Base-by-base conservation (phyloP, 306 rosid species). In the Clitoria ternatea region DNA sequence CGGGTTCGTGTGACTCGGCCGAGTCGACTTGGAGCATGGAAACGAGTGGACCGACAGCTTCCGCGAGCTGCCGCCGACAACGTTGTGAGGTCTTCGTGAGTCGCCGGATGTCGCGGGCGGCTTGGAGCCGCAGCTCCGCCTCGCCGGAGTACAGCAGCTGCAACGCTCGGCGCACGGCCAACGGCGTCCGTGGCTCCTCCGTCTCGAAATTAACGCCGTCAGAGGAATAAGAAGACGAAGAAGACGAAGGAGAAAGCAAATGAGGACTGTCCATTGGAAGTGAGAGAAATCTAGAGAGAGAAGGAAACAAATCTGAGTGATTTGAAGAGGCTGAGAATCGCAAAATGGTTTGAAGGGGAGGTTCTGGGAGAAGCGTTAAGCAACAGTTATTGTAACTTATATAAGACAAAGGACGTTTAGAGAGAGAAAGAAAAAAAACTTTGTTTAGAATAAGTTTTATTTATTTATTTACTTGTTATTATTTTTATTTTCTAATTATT, bases 31-130 rank as follows among this genome's bases (percentile, higher is more conserved):
- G 87, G 83, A 76, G 85, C 94, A 88, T 88, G 69, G 82, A 69
- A 7, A 88, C 94, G 71, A 88, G 94, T 6, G 87, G 81, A 6
- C 83, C 84, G 76, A 88, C 79, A 26, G 89, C 85, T 4, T 80
- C 84, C 7, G 96, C 75, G 2, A 94, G 88, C 68, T 87, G 89
- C 5, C 98, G 96, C 36, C 97, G 97, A 75, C 96, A 94, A 0
- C 96, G 80, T 12, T 90, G 96, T 0, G 97, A 94, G 40, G 96
- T 87, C 61, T 94, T 94, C 6, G 98, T 94, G 75, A 94, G 97
- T 0, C 90, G 87, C 42, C 98, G 86, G 42, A 94, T 90, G 69
- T 94, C 97, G 0, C 83, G 85, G 2, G 98, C 98, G 11, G 88
- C 97, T 18, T 85, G 82, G 19, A 90, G 76, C 73, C 78, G 83